Evolutionary conservation across 441 rosid species (phyloP).

Genomic region (Euphorbia schlechtendalii): DNA sequence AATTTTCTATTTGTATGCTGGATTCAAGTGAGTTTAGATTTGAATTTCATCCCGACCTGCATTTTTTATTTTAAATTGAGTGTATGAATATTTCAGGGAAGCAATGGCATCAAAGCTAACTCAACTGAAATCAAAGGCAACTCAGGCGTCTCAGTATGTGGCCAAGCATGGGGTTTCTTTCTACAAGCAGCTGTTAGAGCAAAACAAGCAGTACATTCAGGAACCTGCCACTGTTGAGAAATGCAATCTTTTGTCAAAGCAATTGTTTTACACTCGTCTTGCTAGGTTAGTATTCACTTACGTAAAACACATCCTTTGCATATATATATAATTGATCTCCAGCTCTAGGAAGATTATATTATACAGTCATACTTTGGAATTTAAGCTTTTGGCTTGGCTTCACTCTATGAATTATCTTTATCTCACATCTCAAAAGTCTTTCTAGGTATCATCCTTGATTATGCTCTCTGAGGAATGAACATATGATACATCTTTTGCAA

Average conservation of each 20-base stretch:
- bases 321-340: neutral
- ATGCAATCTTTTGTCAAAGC: slow-evolving; percentile 52
- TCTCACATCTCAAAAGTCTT: neutral
- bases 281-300: slow-evolving; percentile 38
- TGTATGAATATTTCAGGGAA: slow-evolving; percentile 23
- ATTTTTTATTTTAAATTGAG: slow-evolving; percentile 9
- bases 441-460: neutral
- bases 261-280: slow-evolving; percentile 64
- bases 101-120: slow-evolving; percentile 62
- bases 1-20: neutral
- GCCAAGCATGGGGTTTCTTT: slow-evolving; percentile 51
- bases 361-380: neutral
- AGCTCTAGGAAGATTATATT: neutral
- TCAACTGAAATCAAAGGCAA: slow-evolving; percentile 62
- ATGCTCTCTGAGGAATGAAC: neutral
- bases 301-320: neutral
- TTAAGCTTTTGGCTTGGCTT: neutral
- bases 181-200: slow-evolving; percentile 60
- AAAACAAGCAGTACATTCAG: slow-evolving; percentile 60
- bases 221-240: slow-evolving; percentile 63
- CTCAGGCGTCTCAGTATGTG: slow-evolving; percentile 51
- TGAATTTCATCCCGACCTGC: neutral
- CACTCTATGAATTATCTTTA: no score
- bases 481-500: neutral
- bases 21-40: neutral